A percentile compares a stretch with the other conserved stretches of the same genome.
phyloP scores from a whole-genome alignment of 768 basidiomycete species.

The Thelephora ganbajun region DNA sequence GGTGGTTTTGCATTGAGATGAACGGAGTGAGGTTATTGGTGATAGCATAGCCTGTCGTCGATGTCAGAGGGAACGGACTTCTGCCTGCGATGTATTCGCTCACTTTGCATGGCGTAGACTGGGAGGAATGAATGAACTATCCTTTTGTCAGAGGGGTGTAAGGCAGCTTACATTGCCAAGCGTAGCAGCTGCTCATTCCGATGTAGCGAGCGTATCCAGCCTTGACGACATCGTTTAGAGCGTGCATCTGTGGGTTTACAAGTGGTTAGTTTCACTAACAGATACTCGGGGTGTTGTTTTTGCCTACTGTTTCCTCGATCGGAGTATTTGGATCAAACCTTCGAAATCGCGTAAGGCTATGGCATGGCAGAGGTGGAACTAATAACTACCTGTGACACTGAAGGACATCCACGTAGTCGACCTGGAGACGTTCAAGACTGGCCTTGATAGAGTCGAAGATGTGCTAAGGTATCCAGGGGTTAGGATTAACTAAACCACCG shows the following conservation, averaged over 20 bases:
- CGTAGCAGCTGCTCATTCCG: constrained; percentile 20
- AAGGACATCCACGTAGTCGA: constrained; percentile 58
- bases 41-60: constrained; percentile 19
- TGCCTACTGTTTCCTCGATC: constrained; percentile 21
- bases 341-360: constrained; percentile 7
- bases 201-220: constrained; percentile 26
- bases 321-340: constrained; percentile 27
- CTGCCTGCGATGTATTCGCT: background rate
- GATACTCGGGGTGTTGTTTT: background rate
- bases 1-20: constrained; percentile 35
- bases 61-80: background rate
- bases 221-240: constrained; percentile 28
- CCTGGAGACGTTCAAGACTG: constrained; percentile 50
- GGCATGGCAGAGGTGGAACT: no score
- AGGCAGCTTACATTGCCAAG: constrained; percentile 15
- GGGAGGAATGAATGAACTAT: background rate
- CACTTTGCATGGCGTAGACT: constrained; percentile 20
- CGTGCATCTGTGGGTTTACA: constrained; percentile 19
- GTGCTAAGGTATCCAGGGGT: constrained; percentile 25
- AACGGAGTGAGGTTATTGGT: constrained; percentile 23
- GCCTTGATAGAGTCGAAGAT: constrained; percentile 58
- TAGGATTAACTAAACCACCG: background rate
- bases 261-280: background rate
- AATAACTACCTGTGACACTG: constrained; percentile 24
- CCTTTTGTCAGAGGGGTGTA: background rate